Base-by-base conservation (phyloP, 1,139 yeast genomes). In the Yamadazyma spencermartinsiae region DNA sequence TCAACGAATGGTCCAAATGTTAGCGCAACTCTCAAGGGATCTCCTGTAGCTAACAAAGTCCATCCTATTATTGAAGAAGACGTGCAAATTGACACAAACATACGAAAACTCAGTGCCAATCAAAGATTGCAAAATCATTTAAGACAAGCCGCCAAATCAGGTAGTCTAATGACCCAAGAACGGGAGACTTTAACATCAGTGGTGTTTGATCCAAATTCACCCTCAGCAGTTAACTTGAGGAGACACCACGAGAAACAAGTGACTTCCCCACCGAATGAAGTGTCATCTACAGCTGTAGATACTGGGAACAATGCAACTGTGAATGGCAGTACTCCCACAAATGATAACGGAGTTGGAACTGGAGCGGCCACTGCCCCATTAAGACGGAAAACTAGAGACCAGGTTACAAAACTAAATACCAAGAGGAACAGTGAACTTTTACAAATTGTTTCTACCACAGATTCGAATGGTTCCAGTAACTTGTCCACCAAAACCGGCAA, bases 121-220 rank as follows among this genome's bases (percentile, higher is more conserved):
- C 74, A 71, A 43, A 49, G 74, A 39, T 58, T 71, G 21, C 74
- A 69, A 43, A 64, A 59, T 31, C 75, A 69, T 45, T 51, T 72
- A 31, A 52, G 63, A 35, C 62, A 65, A 41, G 76, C 72, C 1
- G 64, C 75, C 1, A 65, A 56, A 45, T 49, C 65, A 2, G 77
- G 77, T 0, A 34, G 63, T 1, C 54, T 72, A 31, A 54, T 65
- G 55, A 66, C 74, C 0, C 75, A 69, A 39, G 66, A 68, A 38
- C 62, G 61, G 43, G 74, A 68, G 42, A 42, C 51, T 1, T 51
- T 71, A 13, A 57, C 63, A 1, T 54, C 68, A 1, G 73, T 70
- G 3, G 63, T 63, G 1, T 71, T 61, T 46, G 76, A 72, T 46
- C 76, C 77, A 0, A 71, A 58, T 42, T 50, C 54, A 30, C 72